Percentiles rank a stretch among this genome's conserved stretches.
These are phyloP conservation scores for Backusella macrospora DNA, from an alignment of 192 early-diverging fungal species.

Conservation along the genomic window DNA sequence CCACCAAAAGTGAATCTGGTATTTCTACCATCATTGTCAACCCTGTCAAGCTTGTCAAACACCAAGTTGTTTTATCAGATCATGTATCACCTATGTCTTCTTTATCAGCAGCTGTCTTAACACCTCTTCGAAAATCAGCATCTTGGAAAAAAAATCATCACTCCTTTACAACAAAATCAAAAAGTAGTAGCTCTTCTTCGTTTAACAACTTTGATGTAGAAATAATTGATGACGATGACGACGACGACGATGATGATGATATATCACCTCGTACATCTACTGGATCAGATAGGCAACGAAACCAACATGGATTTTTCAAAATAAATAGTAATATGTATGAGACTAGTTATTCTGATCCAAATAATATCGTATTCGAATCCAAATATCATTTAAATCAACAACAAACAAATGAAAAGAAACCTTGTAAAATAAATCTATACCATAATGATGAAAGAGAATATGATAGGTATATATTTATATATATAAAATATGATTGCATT, in stretches of 20 bases:
- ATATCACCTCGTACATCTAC: constrained; percentile 17
- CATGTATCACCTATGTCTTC: constrained; percentile 19
- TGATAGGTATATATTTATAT: constrained; percentile 17
- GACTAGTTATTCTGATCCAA: neutral
- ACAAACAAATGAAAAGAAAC: constrained; percentile 9
- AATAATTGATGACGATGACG: no score
- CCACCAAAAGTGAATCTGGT: neutral
- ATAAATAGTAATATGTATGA: neutral
- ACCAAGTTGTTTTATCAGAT: constrained; percentile 28
- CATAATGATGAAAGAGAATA: constrained; percentile 32
- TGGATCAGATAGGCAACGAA: neutral
- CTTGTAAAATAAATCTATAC: neutral
- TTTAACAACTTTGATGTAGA: neutral
- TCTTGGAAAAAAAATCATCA: neutral
- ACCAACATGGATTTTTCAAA: neutral
- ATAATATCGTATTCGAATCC: constrained; percentile 11
- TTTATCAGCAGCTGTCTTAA: neutral
- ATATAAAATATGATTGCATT: neutral
- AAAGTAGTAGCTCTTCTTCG: neutral
- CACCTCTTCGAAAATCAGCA: neutral
- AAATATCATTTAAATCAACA: constrained; percentile 7
- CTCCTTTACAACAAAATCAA: neutral
- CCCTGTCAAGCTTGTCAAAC: constrained; percentile 25
- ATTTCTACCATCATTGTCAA: neutral
- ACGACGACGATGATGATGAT: neutral